Evolutionary conservation across 2,329 filamentous ascomycete species (phyloP), one percentile per base, ranked within the genome.

Genomic region (Dactylellina drechsleri): DNA sequence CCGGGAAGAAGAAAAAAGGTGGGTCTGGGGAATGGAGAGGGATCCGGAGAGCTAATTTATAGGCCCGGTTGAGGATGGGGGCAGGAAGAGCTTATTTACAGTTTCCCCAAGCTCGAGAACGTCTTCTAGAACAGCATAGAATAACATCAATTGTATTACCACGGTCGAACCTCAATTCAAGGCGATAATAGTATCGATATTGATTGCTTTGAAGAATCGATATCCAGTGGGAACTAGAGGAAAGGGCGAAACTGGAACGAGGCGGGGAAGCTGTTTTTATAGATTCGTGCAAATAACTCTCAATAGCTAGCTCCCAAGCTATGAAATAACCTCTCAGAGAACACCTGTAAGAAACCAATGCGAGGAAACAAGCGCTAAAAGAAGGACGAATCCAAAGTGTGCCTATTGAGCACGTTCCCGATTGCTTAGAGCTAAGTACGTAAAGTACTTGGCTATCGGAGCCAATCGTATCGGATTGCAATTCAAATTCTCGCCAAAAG

Each of bases 341-440:
- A 10, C 6, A 36, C 6, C 6, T 4, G 6, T 8, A 36, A 7
- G 10, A 10, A 36, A 36, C 31, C 31, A 36, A 36, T 36, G 31
- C 31, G 6, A 36, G 6, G 31, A 36, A 36, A 8, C 31, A 36
- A 36, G 31, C 31, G 31, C 31, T 36, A 36, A 36, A 36, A 8
- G 31, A 36, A 36, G 31, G 31, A 5, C 10, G 31, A 36, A 36
- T 36, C 31, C 31, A 36, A 36, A 36, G 31, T 7, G 31, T 36
- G 31, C 31, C 6, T 36, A 36, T 36, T 36, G 31, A 36, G 60
- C 68, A 73, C 68, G 68, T 73, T 72, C n/a, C 41, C 40, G 45
- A 31, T 36, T 31, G 31, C 36, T 20, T n/a, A 7, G 52, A 20
- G 16, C 20, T 36, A 36, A 36, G 31, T 36, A 36, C 31, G 31